These are phyloP conservation scores for Pharnaceum exiguum DNA, from an alignment of 148 eudicot species.

Conservation along the genomic window DNA sequence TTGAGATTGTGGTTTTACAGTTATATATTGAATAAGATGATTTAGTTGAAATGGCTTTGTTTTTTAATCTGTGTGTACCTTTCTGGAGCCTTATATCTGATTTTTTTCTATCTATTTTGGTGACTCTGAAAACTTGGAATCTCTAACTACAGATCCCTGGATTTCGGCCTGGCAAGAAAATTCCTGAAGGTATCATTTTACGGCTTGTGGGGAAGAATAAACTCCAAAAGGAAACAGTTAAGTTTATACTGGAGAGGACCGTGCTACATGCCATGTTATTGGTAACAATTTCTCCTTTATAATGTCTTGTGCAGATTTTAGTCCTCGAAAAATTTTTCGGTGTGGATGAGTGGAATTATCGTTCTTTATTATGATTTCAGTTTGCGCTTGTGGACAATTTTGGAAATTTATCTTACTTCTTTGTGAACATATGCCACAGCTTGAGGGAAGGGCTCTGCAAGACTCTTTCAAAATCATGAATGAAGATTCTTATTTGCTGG, in stretches of 20 bases:
- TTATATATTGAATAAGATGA: not conserved
- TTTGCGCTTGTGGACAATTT: not conserved
- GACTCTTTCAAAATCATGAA: slow-evolving; percentile 74
- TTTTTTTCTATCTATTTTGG: not conserved
- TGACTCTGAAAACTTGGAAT: too few species aligned
- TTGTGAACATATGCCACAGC: slow-evolving; percentile 32
- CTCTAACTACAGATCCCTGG: slow-evolving; percentile 51
- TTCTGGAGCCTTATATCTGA: too few species aligned
- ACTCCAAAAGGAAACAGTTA: slow-evolving; percentile 64
- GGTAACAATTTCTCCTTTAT: slow-evolving; percentile 29
- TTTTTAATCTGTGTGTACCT: not conserved
- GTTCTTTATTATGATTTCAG: not conserved
- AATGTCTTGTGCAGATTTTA: too few species aligned
- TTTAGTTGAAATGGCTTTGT: not conserved
- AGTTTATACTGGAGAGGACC: slow-evolving; percentile 84
- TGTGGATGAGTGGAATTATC: not conserved
- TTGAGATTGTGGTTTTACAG: not conserved
- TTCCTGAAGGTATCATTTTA: slow-evolving; percentile 78
- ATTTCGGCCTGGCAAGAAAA: slow-evolving; percentile 85
- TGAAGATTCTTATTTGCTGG: slow-evolving; percentile 75
- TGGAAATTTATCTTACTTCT: not conserved
- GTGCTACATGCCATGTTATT: slow-evolving; percentile 96
- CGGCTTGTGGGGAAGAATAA: slow-evolving; percentile 54
- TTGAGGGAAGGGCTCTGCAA: slow-evolving; percentile 71
- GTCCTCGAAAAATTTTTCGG: not conserved